Evolutionary conservation across 2,329 filamentous ascomycete genomes (phyloP).

Genomic region (Xylariomycetidae sp.): DNA sequence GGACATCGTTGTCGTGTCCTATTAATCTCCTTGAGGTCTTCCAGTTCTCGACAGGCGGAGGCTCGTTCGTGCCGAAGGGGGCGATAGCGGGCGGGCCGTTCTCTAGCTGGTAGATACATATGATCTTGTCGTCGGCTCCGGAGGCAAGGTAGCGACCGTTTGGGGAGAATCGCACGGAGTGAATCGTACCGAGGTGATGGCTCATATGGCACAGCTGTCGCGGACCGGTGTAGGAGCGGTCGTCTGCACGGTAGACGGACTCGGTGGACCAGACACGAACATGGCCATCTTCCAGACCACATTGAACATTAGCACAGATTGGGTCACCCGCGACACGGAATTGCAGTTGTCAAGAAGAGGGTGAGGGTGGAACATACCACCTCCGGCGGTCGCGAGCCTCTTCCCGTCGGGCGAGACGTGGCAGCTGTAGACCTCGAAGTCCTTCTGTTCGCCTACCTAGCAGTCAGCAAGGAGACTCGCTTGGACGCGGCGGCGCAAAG

Average conservation of each 20-base stretch:
- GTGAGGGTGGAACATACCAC: constrained; percentile 51
- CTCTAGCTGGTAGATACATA: constrained; percentile 92
- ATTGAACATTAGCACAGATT: constrained; percentile 8
- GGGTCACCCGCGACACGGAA: no score
- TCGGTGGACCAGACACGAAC: constrained; percentile 98
- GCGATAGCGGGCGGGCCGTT: constrained; percentile 69
- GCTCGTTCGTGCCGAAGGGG: constrained; percentile 75
- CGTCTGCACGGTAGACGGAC: constrained; percentile 75
- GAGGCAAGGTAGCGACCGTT: constrained; percentile 94
- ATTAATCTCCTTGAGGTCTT: constrained; percentile 89
- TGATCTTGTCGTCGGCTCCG: constrained; percentile 97
- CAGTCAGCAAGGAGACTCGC: constrained; percentile 11
- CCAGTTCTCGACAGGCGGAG: constrained; percentile 95
- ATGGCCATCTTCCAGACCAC: constrained; percentile 65
- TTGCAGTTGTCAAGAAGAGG: constrained; percentile 1
- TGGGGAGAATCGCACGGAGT: constrained; percentile 92
- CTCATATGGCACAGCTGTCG: constrained; percentile 97
- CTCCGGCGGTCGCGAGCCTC: constrained; percentile 86
- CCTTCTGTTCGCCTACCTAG: constrained; percentile 78
- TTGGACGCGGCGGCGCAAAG: not conserved
- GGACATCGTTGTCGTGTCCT: constrained; percentile 96
- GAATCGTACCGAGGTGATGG: constrained; percentile 95
- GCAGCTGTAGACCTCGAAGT: constrained; percentile 97
- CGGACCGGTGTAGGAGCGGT: constrained; percentile 66
- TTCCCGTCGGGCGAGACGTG: constrained; percentile 93